A percentile compares a stretch with the other conserved stretches of the same genome.
These are phyloP conservation scores for Amanita subjunquillea DNA, from an alignment of 768 basidiomycete genomes.

Conservation along the genomic window DNA sequence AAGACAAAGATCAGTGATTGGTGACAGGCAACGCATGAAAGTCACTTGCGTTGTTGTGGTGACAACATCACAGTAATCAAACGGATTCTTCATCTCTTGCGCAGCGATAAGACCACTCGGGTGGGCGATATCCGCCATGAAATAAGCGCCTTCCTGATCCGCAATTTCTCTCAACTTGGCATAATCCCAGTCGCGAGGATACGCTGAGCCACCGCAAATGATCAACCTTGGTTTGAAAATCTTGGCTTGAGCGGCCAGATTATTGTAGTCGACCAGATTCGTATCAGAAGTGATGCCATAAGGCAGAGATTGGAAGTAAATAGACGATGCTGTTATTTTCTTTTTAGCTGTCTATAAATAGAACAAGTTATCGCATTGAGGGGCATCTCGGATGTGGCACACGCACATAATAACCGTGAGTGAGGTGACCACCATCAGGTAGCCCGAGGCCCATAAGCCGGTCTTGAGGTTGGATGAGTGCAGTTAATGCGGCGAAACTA, in stretches of 20 bases:
- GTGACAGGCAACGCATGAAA: not conserved
- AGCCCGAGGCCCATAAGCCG: slow-evolving; percentile 98
- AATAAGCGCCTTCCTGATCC: slow-evolving; percentile 81
- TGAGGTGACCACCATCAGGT: slow-evolving; percentile 94
- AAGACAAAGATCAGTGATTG: not conserved
- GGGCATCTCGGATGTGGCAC: not conserved
- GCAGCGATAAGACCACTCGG: slow-evolving; percentile 93
- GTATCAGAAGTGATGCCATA: slow-evolving; percentile 77
- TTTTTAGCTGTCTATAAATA: slow-evolving; percentile 81
- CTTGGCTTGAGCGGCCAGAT: slow-evolving; percentile 75
- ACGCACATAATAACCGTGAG: slow-evolving; percentile 92
- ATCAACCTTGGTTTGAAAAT: slow-evolving; percentile 93
- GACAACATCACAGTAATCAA: slow-evolving; percentile 94
- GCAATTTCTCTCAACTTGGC: slow-evolving; percentile 69
- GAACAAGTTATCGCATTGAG: slow-evolving; percentile 5
- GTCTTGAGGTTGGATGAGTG: slow-evolving; percentile 93
- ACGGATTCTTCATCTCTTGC: slow-evolving; percentile 81
- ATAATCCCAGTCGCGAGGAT: slow-evolving; percentile 99
- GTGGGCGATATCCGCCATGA: slow-evolving; percentile 97
- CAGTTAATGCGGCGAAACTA: slow-evolving; percentile 95
- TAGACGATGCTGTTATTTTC: slow-evolving; percentile 99
- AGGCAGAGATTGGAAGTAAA: slow-evolving; percentile 99
- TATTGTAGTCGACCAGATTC: slow-evolving; percentile 83
- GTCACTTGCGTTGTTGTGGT: slow-evolving; percentile 79
- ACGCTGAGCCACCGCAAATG: slow-evolving; percentile 97